phyloP scores from a whole-genome alignment of 75 land plant species.

The Cryptomeria japonica region DNA sequence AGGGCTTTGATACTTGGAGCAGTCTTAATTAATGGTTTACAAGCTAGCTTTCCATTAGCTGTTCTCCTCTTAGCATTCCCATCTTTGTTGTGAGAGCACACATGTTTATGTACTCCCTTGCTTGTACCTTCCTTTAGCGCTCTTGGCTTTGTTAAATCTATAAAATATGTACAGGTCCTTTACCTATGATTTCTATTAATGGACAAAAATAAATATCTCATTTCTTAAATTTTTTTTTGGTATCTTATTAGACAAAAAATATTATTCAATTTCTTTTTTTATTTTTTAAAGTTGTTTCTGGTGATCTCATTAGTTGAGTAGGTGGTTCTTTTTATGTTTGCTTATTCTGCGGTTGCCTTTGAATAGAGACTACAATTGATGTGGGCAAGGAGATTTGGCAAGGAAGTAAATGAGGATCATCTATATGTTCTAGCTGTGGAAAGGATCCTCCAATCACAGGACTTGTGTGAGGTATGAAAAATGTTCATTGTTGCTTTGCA shows the following conservation, averaged over 20 bases:
- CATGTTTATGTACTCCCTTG: too few species aligned
- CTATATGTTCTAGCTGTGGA: constrained; percentile 66
- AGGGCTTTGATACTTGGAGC: too few species aligned
- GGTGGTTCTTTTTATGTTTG: neutral
- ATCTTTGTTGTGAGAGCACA: too few species aligned
- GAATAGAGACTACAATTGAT: constrained; percentile 53
- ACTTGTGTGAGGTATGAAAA: constrained; percentile 71
- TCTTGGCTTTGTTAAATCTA: too few species aligned
- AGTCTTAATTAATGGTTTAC: too few species aligned
- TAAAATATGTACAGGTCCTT: too few species aligned
- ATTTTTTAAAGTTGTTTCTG: neutral
- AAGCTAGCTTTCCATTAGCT: too few species aligned
- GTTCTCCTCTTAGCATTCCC: too few species aligned
- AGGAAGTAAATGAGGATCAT: constrained; percentile 48
- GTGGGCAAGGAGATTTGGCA: constrained; percentile 79
- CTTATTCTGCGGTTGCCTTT: constrained; percentile 1
- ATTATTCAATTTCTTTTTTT: neutral
- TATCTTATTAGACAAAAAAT: neutral
- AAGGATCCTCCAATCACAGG: constrained; percentile 68
- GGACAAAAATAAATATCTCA: neutral
- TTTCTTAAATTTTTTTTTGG: neutral
- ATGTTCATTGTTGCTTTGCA: constrained; percentile 3
- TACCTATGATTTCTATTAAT: neutral
- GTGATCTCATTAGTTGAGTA: neutral
- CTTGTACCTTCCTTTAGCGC: too few species aligned